Evolutionary conservation across 2,329 filamentous ascomycete species (phyloP).

Genomic region (Cercospora zeae-maydis): DNA sequence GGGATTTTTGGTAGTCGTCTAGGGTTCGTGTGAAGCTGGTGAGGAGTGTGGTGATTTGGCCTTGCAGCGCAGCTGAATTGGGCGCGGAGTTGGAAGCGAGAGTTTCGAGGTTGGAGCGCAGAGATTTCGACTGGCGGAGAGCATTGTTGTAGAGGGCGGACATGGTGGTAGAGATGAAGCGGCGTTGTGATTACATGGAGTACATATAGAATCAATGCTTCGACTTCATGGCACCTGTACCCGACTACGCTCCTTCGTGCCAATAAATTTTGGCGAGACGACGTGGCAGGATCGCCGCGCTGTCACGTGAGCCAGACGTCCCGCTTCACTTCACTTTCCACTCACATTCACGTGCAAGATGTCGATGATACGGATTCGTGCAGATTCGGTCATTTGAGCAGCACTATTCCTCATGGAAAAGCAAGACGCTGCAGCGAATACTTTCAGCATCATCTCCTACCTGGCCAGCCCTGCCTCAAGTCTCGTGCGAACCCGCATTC

Average conservation of each 20-base stretch:
- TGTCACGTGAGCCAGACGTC: background rate
- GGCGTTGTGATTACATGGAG: slow-evolving; percentile 1
- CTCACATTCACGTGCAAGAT: background rate
- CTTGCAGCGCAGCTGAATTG: slow-evolving; percentile 52
- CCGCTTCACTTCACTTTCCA: too few relatives aligned
- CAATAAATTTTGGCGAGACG: slow-evolving; percentile 1
- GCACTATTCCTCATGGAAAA: too few relatives aligned
- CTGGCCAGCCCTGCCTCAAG: too few relatives aligned
- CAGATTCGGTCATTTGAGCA: too few relatives aligned
- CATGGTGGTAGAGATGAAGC: background rate
- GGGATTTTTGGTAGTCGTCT: slow-evolving; percentile 83
- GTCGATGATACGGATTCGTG: too few relatives aligned
- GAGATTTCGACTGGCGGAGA: slow-evolving; percentile 75
- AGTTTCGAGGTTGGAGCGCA: slow-evolving; percentile 70
- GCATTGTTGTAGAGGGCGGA: slow-evolving; percentile 75
- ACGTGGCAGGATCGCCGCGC: slow-evolving; percentile 4
- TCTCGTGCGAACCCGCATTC: too few relatives aligned
- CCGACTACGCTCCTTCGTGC: too few relatives aligned
- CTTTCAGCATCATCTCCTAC: too few relatives aligned
- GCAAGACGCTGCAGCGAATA: too few relatives aligned
- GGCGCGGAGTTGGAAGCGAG: slow-evolving; percentile 61
- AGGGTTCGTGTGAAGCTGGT: slow-evolving; percentile 83
- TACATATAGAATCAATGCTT: too few relatives aligned
- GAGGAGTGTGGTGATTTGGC: slow-evolving; percentile 73
- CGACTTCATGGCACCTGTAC: too few relatives aligned